Base-by-base conservation (phyloP, 163 green algal genomes). In the Chlorella variabilis region DNA sequence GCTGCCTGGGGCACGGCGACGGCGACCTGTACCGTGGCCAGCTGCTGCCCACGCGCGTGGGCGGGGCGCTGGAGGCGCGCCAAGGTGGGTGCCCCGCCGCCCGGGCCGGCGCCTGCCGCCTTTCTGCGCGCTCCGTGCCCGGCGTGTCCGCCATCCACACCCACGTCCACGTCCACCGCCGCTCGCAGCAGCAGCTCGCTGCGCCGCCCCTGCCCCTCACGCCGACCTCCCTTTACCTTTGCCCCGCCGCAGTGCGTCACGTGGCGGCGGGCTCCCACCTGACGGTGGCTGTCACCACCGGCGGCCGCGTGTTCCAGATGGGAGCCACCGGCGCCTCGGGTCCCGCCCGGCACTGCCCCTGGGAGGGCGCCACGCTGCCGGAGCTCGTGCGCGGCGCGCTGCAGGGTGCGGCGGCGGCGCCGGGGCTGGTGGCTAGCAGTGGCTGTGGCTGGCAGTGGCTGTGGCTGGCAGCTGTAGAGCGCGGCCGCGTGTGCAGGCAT, bases 251-350 rank as follows among this genome's bases (percentile, higher is more conserved):
- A 13, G 77, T 92, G 18, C 67, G 77, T 23, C 87, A 92, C 78
- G 92, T 96, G 27, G 91, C 87, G 7, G 94, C 91, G 23, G 94
- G 94, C 4, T 87, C 90, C 18, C 94, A 94, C 78, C 90, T 97
- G 38, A 97, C 94, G 0, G 85, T 96, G 1, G 92, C 88, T 3
- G 67, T 95, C 4, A 94, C 90, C 2, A 77, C 78, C 21, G 89
- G 92, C 41, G 94, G 94, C 1, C 73, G 84, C 25, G 90, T 95
- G 20, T 94, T 86, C 70, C 94, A 97, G 84, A 94, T 94, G 90
- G 94, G 94, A 8, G 74, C 75, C 69, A 97, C 91, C 3, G 93
- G 91, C 18, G 84, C 86, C 23, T 78, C 78, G 0, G 54, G 13
- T 4, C 27, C 79, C 42, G 23, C 27, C 58, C 65, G 58, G 58